phyloP scores from a whole-genome alignment of 306 rosid species.

The Vachellia pachyceras region DNA sequence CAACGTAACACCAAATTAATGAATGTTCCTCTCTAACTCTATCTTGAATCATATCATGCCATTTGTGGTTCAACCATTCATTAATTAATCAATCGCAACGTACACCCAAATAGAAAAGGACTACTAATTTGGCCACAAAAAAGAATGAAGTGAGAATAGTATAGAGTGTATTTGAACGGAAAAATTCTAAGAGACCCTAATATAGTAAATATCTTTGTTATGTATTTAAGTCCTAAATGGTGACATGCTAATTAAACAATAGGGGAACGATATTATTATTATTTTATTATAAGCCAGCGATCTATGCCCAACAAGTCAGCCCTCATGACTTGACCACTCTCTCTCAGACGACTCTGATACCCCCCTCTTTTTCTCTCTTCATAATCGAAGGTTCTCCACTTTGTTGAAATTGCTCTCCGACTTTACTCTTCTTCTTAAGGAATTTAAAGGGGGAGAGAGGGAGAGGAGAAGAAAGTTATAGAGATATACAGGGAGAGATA shows the following conservation, averaged over 20 bases:
- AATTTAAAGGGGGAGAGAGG: neutral
- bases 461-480: neutral
- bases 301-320: slow-evolving; percentile 37
- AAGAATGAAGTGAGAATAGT: neutral
- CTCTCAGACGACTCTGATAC: slow-evolving; percentile 21
- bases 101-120: neutral
- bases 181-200: neutral
- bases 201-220: neutral
- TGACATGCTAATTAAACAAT: slow-evolving; percentile 35
- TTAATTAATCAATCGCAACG: neutral
- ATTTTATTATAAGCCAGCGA: neutral
- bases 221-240: slow-evolving; percentile 34
- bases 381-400: slow-evolving; percentile 36
- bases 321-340: slow-evolving; percentile 44
- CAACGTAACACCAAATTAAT: neutral
- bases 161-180: slow-evolving; percentile 30
- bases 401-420: slow-evolving; percentile 31
- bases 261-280: slow-evolving; percentile 23
- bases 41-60: neutral
- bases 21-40: neutral
- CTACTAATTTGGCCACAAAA: neutral
- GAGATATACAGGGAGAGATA: neutral
- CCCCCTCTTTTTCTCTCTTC: slow-evolving; percentile 19
- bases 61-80: neutral
- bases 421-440: slow-evolving; percentile 9